A percentile compares a stretch with the other conserved stretches of the same genome.
Conservation (phyloP, 1,284 basidiomycete genomes). For the Sanghuangporus baumii region DNA sequence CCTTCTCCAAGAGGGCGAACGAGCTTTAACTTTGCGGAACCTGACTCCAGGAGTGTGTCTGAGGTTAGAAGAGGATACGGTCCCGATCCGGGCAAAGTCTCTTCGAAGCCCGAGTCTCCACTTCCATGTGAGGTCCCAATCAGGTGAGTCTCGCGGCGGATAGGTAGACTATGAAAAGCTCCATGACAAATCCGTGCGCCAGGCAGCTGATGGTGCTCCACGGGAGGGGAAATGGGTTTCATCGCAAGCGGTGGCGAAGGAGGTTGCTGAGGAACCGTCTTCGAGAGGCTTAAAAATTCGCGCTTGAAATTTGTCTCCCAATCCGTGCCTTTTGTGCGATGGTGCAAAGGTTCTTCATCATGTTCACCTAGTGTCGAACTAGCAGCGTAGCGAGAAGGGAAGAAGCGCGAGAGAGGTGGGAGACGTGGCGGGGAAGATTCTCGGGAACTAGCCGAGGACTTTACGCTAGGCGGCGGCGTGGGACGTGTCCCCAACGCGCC, state of each 20-base stretch:
- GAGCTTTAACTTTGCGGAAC: conserved; percentile 32
- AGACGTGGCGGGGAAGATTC: conserved; percentile 12
- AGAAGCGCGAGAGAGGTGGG: conserved; percentile 19
- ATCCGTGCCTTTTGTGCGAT: conserved; percentile 5
- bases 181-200: background rate
- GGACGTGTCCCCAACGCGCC: conserved; percentile 5
- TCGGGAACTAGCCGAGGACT: conserved; percentile 15
- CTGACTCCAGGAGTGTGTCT: conserved; percentile 11
- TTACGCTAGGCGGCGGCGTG: conserved; percentile 18
- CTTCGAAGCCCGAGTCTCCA: conserved; percentile 11
- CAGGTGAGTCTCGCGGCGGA: conserved; percentile 13
- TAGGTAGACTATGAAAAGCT: conserved; percentile 1
- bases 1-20: conserved; percentile 61
- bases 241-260: conserved; percentile 2
- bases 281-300: conserved; percentile 10
- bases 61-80: background rate
- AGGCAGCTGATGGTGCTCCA: background rate
- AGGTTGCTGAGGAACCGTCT: background rate
- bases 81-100: conserved; percentile 22
- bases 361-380: conserved; percentile 1
- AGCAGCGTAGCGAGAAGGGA: conserved; percentile 18
- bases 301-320: conserved; percentile 18
- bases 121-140: conserved; percentile 2
- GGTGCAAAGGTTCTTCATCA: background rate
- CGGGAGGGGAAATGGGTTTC: background rate